phyloP scores from a whole-genome alignment of 176 grass and related monocot species.

The Alopecurus myosuroides region DNA sequence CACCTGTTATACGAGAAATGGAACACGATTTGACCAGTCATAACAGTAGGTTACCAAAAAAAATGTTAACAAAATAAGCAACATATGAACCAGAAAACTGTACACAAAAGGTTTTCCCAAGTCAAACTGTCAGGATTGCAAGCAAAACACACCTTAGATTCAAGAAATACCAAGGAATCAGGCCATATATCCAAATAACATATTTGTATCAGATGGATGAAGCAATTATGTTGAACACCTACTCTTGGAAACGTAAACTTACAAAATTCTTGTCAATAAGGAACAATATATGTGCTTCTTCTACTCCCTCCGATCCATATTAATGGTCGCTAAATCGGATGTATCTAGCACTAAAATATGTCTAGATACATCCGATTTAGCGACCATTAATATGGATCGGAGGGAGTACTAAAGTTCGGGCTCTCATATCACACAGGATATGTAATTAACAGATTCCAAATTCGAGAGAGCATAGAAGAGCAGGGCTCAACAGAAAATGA shows the following conservation, averaged over 20 bases:
- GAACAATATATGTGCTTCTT: not conserved
- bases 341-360: too few relatives aligned
- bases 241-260: not conserved
- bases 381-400: too few relatives aligned
- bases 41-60: not conserved
- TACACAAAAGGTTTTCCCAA: not conserved
- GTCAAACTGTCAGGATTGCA: not conserved
- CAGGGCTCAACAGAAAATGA: not conserved
- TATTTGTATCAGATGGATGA: not conserved
- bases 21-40: not conserved
- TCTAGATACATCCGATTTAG: too few relatives aligned
- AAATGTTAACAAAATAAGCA: not conserved
- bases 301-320: too few relatives aligned
- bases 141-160: not conserved
- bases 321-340: too few relatives aligned
- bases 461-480: not conserved
- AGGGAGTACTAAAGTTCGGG: too few relatives aligned
- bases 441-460: too few relatives aligned
- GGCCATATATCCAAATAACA: not conserved
- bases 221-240: not conserved
- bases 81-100: not conserved
- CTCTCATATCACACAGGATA: not conserved
- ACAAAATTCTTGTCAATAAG: not conserved
- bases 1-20: constrained; percentile 18
- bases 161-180: not conserved